A percentile compares a stretch with the other conserved stretches of the same genome.
Conservation (phyloP, 129 eudicot genomes). For the Centrapalus pauciflorus region DNA sequence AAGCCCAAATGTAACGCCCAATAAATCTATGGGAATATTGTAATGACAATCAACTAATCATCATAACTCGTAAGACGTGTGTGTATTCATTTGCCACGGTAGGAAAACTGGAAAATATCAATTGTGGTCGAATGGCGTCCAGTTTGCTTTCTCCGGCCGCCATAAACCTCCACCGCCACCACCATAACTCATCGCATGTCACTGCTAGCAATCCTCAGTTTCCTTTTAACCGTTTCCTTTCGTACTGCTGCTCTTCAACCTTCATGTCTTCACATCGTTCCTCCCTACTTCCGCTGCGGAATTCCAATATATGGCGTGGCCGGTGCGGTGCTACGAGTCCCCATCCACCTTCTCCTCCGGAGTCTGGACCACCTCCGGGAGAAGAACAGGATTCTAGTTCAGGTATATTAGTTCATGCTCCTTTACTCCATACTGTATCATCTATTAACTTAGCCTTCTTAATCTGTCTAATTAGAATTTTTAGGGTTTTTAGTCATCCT, state of each 20-base stretch:
- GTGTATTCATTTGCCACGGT: background rate
- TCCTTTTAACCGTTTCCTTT: background rate
- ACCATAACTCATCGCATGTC: slow-evolving; percentile 2
- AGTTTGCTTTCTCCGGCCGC: slow-evolving; percentile 22
- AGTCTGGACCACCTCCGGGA: slow-evolving; percentile 24
- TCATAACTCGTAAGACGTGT: background rate
- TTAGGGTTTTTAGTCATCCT: slow-evolving; percentile 4
- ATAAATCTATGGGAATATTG: background rate
- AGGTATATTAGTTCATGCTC: background rate
- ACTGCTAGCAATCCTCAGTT: background rate
- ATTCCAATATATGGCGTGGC: background rate
- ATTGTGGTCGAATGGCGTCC: slow-evolving; percentile 20
- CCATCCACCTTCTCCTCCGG: slow-evolving; percentile 28
- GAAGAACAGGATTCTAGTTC: slow-evolving; percentile 20
- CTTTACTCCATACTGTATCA: background rate
- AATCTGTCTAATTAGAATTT: background rate
- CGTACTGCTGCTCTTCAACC: background rate
- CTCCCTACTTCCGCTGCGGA: slow-evolving; percentile 4
- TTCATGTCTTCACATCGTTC: slow-evolving; percentile 3
- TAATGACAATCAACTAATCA: background rate
- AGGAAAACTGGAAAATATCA: slow-evolving; percentile 25
- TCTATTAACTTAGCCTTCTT: background rate
- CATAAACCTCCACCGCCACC: slow-evolving; percentile 21
- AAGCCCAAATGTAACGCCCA: slow-evolving; percentile 4
- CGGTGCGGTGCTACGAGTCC: slow-evolving; percentile 26